A percentile compares a stretch with the other conserved stretches of the same genome.
These are phyloP conservation scores for Blakeslea trispora DNA, from an alignment of 371 early-diverging fungal genomes.

Conservation along the genomic window DNA sequence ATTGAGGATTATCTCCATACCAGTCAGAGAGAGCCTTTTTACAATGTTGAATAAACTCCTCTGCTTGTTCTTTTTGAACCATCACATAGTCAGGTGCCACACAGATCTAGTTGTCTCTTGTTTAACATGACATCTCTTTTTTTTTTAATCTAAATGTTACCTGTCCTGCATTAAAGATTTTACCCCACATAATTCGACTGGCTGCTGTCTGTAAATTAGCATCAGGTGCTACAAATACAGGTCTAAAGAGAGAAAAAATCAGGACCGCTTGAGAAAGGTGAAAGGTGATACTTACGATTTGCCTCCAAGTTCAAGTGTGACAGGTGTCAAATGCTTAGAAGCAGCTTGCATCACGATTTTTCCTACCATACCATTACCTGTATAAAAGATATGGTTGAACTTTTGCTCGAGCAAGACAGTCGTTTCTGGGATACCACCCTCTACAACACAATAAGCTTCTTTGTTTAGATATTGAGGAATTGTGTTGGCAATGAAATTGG, in stretches of 20 bases:
- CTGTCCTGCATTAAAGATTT: constrained; percentile 79
- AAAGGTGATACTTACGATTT: constrained; percentile 65
- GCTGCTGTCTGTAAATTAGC: constrained; percentile 69
- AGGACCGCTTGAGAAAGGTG: too few species aligned
- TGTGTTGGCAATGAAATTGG: constrained; percentile 57
- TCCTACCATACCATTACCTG: constrained; percentile 85
- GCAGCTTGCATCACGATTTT: constrained; percentile 79
- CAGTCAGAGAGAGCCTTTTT: constrained; percentile 45
- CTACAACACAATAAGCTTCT: constrained; percentile 63
- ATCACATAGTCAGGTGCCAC: constrained; percentile 88
- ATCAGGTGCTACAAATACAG: constrained; percentile 73
- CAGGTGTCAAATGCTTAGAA: constrained; percentile 73
- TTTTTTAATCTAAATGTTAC: constrained; percentile 14
- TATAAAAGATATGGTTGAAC: constrained; percentile 92
- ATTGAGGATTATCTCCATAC: constrained; percentile 51
- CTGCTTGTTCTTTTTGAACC: constrained; percentile 56
- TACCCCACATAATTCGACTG: constrained; percentile 76
- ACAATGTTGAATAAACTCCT: constrained; percentile 54
- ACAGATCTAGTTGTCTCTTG: constrained; percentile 64
- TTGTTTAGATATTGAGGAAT: constrained; percentile 79
- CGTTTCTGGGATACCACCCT: constrained; percentile 78
- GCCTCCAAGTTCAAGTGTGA: constrained; percentile 89
- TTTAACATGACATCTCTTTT: too few species aligned
- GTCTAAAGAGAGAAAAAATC: constrained; percentile 50
- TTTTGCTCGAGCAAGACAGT: constrained; percentile 58